phyloP scores from a whole-genome alignment of 768 basidiomycete species.

The Phanerochaete sordida region DNA sequence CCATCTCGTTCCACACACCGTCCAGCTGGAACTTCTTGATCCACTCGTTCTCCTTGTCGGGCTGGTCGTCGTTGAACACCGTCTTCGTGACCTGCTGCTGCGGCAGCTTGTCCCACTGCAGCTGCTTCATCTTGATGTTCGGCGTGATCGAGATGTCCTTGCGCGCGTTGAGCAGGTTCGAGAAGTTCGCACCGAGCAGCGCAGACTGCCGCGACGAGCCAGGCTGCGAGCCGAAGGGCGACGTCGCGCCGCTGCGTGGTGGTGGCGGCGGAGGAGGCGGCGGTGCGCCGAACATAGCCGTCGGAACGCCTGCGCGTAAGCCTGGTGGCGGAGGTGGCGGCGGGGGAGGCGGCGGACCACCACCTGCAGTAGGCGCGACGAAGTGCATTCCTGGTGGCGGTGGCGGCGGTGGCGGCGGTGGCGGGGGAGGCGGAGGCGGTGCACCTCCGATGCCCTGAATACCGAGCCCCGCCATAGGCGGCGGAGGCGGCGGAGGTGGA shows the following conservation, averaged over 20 bases:
- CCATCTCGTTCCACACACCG: slow-evolving; percentile 94
- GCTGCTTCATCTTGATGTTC: slow-evolving; percentile 91
- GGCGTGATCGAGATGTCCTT: slow-evolving; percentile 87
- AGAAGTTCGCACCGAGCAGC: slow-evolving; percentile 55
- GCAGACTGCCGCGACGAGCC: slow-evolving; percentile 57
- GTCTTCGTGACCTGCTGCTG: slow-evolving; percentile 84
- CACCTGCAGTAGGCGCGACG: slow-evolving; percentile 4
- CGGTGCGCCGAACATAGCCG: slow-evolving; percentile 19
- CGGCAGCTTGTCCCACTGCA: slow-evolving; percentile 98
- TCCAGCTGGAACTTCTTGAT: slow-evolving; percentile 76
- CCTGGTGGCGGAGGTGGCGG: slow-evolving; percentile 36
- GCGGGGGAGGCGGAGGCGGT: slow-evolving; percentile 26
- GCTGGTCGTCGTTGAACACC: slow-evolving; percentile 73
- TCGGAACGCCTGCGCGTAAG: slow-evolving; percentile 24
- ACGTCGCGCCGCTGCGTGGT: slow-evolving; percentile 27
- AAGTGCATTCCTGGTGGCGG: slow-evolving; percentile 8
- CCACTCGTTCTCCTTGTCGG: slow-evolving; percentile 74
- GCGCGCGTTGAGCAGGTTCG: slow-evolving; percentile 55
- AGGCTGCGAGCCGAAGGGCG: slow-evolving; percentile 35
- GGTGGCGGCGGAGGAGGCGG: slow-evolving; percentile 38
- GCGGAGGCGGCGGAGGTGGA: slow-evolving; percentile 33
- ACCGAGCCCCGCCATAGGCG: slow-evolving; percentile 30
- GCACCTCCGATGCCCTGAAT: slow-evolving; percentile 8
- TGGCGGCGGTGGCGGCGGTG: slow-evolving; percentile 35
- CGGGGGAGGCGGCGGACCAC: slow-evolving; percentile 30